phyloP scores from a whole-genome alignment of 1,284 basidiomycete species.

The Ustilago cynodontis region DNA sequence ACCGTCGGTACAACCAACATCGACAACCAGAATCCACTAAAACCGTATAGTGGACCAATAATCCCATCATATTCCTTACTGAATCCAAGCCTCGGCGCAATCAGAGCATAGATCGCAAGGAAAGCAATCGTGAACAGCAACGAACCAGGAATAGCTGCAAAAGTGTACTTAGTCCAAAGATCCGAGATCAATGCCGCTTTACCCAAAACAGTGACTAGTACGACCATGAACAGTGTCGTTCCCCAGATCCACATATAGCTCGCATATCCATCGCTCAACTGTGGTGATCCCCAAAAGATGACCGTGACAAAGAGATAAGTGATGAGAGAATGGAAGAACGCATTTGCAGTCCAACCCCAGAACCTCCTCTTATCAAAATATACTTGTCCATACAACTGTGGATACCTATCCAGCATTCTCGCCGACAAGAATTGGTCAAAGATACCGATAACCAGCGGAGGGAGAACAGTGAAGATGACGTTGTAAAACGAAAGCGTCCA shows the following conservation, averaged over 20 bases:
- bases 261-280: slow-evolving; percentile 80
- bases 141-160: slow-evolving; percentile 86
- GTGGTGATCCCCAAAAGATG: slow-evolving; percentile 85
- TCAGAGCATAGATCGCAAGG: slow-evolving; percentile 87
- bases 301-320: slow-evolving; percentile 89
- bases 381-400: slow-evolving; percentile 81
- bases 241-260: slow-evolving; percentile 99
- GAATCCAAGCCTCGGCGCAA: slow-evolving; percentile 86
- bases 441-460: slow-evolving; percentile 95
- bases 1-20: slow-evolving; percentile 88
- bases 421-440: slow-evolving; percentile 99
- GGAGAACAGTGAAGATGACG: slow-evolving; percentile 77
- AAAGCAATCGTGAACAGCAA: slow-evolving; percentile 94
- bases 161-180: slow-evolving; percentile 99
- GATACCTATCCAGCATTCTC: slow-evolving; percentile 94
- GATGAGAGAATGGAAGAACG: slow-evolving; percentile 81
- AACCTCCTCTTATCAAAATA: slow-evolving; percentile 71
- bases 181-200: slow-evolving; percentile 98
- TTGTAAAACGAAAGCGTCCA: slow-evolving; percentile 85
- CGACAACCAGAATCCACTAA: slow-evolving; percentile 88
- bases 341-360: slow-evolving; percentile 95
- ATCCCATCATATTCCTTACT: slow-evolving; percentile 82
- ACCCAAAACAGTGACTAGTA: slow-evolving; percentile 92
- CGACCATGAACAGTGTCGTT: slow-evolving; percentile 90
- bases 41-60: slow-evolving; percentile 87